These are phyloP conservation scores for Neurospora terricola DNA, from an alignment of 495 filamentous ascomycete genomes.

Conservation along the genomic window DNA sequence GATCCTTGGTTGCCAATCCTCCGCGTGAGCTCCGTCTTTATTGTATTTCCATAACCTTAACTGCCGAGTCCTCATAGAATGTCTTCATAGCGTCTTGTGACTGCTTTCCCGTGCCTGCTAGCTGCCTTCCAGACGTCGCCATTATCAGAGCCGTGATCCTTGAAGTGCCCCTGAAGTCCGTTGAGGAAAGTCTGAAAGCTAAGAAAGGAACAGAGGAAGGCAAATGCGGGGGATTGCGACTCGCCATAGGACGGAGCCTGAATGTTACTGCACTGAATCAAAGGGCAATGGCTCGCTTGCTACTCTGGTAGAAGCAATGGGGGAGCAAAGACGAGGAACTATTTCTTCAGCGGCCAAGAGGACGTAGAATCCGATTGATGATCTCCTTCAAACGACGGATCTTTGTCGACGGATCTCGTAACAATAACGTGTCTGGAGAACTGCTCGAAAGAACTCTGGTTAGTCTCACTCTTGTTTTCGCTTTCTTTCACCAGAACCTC, in stretches of 20 bases:
- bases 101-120: background rate
- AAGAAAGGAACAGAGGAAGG: background rate
- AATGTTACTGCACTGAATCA: background rate
- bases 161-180: background rate
- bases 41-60: background rate
- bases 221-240: background rate
- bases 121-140: background rate
- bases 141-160: background rate
- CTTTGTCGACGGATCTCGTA: background rate
- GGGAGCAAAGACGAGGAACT: background rate
- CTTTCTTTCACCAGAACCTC: background rate
- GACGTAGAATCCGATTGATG: background rate
- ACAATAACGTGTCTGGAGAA: background rate
- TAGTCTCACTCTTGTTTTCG: background rate
- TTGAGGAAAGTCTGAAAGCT: background rate
- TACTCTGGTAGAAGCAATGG: background rate
- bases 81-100: background rate
- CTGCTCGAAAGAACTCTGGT: background rate
- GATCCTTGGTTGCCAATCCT: background rate
- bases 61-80: background rate
- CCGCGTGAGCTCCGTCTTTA: background rate
- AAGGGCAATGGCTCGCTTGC: background rate
- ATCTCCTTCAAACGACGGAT: background rate
- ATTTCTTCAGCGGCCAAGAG: background rate
- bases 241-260: background rate